These are phyloP conservation scores for Papilionanthe hybrid DNA, from an alignment of 116 monocot genomes.

Conservation along the genomic window DNA sequence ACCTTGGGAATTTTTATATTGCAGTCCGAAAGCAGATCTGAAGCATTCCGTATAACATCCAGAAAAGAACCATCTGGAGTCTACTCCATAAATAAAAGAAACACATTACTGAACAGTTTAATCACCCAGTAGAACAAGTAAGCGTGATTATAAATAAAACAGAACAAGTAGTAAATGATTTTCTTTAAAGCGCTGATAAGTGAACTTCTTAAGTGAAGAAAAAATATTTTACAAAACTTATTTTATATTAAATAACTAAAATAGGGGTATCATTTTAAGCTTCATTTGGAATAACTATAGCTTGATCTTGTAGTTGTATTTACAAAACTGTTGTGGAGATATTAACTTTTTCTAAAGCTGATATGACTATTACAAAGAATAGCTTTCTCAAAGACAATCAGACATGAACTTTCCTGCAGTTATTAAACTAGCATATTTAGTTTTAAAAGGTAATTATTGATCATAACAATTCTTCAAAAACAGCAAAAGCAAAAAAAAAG, in stretches of 20 bases:
- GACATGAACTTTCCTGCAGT: no score
- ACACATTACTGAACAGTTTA: background rate
- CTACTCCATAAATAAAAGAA: slow-evolving; percentile 30
- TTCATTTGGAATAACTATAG: background rate
- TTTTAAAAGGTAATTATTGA: no score
- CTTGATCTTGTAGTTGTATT: no score
- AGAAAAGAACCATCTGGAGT: slow-evolving; percentile 91
- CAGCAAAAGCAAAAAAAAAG: no score
- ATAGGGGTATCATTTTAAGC: background rate
- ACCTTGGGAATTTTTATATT: slow-evolving; percentile 82
- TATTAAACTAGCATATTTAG: no score
- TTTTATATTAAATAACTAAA: background rate
- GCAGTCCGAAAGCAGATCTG: slow-evolving; percentile 70
- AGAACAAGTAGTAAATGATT: background rate
- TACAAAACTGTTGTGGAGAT: no score
- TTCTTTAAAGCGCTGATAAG: background rate
- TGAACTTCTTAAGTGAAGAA: background rate
- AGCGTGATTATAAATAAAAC: background rate
- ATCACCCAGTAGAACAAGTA: background rate
- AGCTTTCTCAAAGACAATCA: no score
- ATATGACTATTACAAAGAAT: no score
- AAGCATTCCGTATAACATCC: slow-evolving; percentile 87
- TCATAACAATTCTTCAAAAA: no score
- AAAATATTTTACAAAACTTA: background rate
- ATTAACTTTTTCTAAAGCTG: no score